These are phyloP conservation scores for Cordyceps farinosa DNA, from an alignment of 2,329 filamentous ascomycete species.

Conservation along the genomic window DNA sequence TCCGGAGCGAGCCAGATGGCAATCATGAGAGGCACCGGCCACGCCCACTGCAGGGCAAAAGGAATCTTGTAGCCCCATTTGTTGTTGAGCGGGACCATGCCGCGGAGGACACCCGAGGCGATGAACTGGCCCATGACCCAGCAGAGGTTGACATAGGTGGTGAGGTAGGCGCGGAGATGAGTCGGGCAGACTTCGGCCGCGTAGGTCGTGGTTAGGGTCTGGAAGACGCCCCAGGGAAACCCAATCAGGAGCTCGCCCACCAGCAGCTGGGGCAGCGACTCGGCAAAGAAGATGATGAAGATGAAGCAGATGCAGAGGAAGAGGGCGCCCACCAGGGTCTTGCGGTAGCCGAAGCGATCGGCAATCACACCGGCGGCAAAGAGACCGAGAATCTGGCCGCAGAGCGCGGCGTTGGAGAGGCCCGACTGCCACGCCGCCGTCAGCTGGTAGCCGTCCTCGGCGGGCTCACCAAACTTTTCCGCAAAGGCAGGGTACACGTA, in stretches of 20 bases:
- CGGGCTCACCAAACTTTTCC: constrained; percentile 36
- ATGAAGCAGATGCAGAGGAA: constrained; percentile 40
- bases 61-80: constrained; percentile 43
- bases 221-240: constrained; percentile 46
- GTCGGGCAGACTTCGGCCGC: constrained; percentile 45
- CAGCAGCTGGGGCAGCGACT: constrained; percentile 39
- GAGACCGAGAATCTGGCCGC: constrained; percentile 49
- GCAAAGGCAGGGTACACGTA: constrained; percentile 39
- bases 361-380: constrained; percentile 46
- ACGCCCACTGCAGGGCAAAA: constrained; percentile 43
- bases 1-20: constrained; percentile 39
- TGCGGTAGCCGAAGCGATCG: constrained; percentile 45
- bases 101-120: constrained; percentile 36
- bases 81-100: constrained; percentile 31
- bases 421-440: constrained; percentile 51
- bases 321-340: constrained; percentile 44
- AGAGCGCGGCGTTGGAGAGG: constrained; percentile 44
- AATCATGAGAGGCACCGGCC: constrained; percentile 37
- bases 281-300: constrained; percentile 47
- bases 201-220: constrained; percentile 46
- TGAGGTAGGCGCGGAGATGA: constrained; percentile 47
- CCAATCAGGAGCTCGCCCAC: constrained; percentile 45
- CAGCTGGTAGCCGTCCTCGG: constrained; percentile 42
- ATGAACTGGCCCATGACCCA: constrained; percentile 38
- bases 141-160: constrained; percentile 34